Conservation (phyloP, 2,329 filamentous ascomycete species). For the Nemania serpens region DNA sequence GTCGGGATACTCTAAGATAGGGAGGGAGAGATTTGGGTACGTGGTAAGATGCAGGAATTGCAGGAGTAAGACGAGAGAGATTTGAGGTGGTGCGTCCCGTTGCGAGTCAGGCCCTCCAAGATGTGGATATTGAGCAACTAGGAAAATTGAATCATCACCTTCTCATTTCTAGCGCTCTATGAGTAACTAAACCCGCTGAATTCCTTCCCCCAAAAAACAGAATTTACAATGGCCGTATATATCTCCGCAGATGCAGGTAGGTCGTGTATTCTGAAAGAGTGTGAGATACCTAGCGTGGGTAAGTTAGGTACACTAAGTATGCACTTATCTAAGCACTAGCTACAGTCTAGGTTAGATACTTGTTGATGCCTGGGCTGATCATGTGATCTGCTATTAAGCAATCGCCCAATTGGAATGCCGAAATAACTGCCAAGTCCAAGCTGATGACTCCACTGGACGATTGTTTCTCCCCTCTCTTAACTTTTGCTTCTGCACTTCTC, state of each 20-base stretch:
- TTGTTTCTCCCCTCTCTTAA: neutral
- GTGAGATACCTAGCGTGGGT: neutral
- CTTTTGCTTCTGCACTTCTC: neutral
- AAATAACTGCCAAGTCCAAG: neutral
- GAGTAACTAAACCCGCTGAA: neutral
- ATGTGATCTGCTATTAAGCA: slow-evolving; percentile 17
- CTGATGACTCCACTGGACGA: slow-evolving; percentile 17
- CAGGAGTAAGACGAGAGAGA: too few relatives aligned
- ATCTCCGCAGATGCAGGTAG: too few relatives aligned
- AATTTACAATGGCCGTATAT: too few relatives aligned
- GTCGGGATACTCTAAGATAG: too few relatives aligned
- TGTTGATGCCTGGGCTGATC: slow-evolving; percentile 11
- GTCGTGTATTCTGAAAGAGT: neutral
- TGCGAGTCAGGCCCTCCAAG: neutral
- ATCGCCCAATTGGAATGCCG: slow-evolving; percentile 13
- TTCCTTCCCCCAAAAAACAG: too few relatives aligned
- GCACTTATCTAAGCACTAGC: too few relatives aligned
- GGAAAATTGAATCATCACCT: neutral
- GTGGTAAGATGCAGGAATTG: neutral
- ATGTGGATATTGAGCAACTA: neutral
- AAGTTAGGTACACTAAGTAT: too few relatives aligned
- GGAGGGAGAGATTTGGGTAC: too few relatives aligned
- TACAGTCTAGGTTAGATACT: neutral
- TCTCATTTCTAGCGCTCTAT: slow-evolving; percentile 3
- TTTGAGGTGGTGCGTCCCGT: neutral